Conservation (phyloP, 225 moss, liverwort and hornwort genomes). For the Marchantia polymorpha region DNA sequence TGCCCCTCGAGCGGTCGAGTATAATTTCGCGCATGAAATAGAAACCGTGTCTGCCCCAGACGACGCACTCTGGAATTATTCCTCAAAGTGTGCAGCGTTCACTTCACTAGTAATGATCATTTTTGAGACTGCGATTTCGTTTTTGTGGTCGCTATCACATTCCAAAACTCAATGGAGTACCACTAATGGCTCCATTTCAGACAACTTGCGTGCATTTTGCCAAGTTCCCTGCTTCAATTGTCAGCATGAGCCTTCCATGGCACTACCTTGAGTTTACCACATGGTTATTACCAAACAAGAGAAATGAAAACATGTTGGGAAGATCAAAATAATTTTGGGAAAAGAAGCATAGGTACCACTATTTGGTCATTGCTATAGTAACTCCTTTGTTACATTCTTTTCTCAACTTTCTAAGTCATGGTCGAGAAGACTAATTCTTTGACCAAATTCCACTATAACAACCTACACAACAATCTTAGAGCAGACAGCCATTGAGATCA, state of each 20-base stretch:
- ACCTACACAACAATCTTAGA: constrained; percentile 17
- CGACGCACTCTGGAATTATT: no score
- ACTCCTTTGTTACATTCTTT: constrained; percentile 29
- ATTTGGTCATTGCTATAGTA: constrained; percentile 27
- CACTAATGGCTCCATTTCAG: constrained; percentile 16
- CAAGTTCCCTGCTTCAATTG: constrained; percentile 20
- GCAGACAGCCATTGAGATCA: neutral
- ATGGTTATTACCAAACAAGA: constrained; percentile 22
- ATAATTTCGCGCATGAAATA: no score
- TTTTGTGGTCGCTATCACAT: constrained; percentile 18
- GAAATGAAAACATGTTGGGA: constrained; percentile 16
- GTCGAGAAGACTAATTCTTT: constrained; percentile 28
- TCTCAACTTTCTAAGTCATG: constrained; percentile 30
- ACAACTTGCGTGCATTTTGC: constrained; percentile 2
- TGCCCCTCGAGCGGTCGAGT: no score
- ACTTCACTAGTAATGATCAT: constrained; percentile 16
- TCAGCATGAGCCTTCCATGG: constrained; percentile 2
- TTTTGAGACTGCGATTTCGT: neutral
- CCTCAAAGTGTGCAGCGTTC: no score
- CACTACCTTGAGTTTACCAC: constrained; percentile 11
- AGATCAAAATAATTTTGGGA: constrained; percentile 25
- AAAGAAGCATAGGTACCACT: constrained; percentile 26
- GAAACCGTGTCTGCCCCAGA: no score
- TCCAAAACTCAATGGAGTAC: constrained; percentile 21
- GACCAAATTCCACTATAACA: constrained; percentile 13